These are phyloP conservation scores for Candida arabinofermentans DNA, from an alignment of 805 yeast species.

Conservation along the genomic window DNA sequence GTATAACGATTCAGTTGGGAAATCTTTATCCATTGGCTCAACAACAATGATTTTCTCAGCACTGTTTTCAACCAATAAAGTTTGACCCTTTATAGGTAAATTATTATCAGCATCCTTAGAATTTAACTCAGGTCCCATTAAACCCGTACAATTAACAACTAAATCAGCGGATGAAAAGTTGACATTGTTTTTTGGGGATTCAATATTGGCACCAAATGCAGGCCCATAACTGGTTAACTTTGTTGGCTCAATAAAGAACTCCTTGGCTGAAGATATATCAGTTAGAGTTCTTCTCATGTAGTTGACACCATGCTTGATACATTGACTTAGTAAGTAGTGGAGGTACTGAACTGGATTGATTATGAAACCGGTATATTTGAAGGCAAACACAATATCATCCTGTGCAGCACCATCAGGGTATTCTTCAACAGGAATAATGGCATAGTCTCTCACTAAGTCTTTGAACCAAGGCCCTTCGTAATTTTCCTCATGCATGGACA, in stretches of 20 bases:
- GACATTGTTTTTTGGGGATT: conserved; percentile 6
- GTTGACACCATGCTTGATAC: conserved; percentile 43
- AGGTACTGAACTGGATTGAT: conserved; percentile 56
- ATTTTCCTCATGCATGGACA: conserved; percentile 21
- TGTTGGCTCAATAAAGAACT: conserved; percentile 12
- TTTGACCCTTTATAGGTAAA: conserved; percentile 56
- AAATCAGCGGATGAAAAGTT: conserved; percentile 33
- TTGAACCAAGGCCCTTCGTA: conserved; percentile 39
- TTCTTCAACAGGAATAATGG: conserved; percentile 27
- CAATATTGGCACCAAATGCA: conserved; percentile 13
- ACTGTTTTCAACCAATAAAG: conserved; percentile 47
- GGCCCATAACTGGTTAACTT: conserved; percentile 12
- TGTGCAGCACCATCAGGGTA: conserved; percentile 25
- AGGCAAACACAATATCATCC: conserved; percentile 40
- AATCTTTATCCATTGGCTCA: conserved; percentile 26
- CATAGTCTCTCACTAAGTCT: conserved; percentile 33
- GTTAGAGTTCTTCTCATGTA: conserved; percentile 39
- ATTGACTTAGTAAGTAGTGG: conserved; percentile 43
- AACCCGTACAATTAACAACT: conserved; percentile 55
- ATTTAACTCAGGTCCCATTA: conserved; percentile 40
- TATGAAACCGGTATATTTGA: conserved; percentile 56
- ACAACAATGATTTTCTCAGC: conserved; percentile 32
- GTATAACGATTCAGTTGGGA: conserved; percentile 47
- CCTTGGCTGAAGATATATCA: conserved; percentile 32
- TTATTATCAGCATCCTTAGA: conserved; percentile 41